Evolutionary conservation across 2,329 filamentous ascomycete genomes (phyloP).

Genomic region (Diaporthe eres): DNA sequence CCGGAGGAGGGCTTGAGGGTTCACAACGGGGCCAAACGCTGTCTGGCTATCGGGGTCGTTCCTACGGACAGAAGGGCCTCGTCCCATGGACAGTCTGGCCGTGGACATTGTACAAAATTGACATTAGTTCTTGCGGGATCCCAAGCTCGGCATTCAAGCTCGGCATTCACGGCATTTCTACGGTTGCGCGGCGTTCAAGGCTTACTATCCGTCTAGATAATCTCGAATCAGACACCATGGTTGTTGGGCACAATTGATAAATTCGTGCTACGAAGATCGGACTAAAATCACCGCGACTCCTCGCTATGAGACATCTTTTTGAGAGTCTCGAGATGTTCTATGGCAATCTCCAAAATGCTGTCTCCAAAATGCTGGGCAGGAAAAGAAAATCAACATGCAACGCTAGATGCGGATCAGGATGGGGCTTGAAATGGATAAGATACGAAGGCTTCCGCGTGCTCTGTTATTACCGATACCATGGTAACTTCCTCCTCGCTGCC

Average conservation of each 20-base stretch:
- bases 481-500: slow-evolving; percentile 62
- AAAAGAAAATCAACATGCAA: slow-evolving; percentile 21
- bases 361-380: slow-evolving; percentile 11
- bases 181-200: slow-evolving; percentile 42
- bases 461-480: slow-evolving; percentile 48
- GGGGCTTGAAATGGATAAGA: not conserved
- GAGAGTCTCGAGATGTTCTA: slow-evolving; percentile 5
- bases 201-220: slow-evolving; percentile 19
- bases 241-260: slow-evolving; percentile 8
- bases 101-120: slow-evolving; percentile 36
- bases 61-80: not conserved
- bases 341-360: slow-evolving; percentile 2
- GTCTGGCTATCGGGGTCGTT: not conserved
- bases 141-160: slow-evolving; percentile 25
- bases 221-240: slow-evolving; percentile 14
- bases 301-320: slow-evolving; percentile 25
- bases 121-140: slow-evolving; percentile 13
- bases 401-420: slow-evolving; percentile 24
- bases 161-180: slow-evolving; percentile 40
- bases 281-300: slow-evolving; percentile 32
- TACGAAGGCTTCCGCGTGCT: not conserved
- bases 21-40: not conserved
- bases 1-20: slow-evolving; percentile 24
- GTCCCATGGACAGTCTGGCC: not conserved
- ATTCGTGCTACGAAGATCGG: not conserved